Percentiles rank a stretch among this genome's conserved stretches.
These are phyloP conservation scores for Trypanosoma avium DNA, from an alignment of 208 protist species.

Conservation along the genomic window DNA sequence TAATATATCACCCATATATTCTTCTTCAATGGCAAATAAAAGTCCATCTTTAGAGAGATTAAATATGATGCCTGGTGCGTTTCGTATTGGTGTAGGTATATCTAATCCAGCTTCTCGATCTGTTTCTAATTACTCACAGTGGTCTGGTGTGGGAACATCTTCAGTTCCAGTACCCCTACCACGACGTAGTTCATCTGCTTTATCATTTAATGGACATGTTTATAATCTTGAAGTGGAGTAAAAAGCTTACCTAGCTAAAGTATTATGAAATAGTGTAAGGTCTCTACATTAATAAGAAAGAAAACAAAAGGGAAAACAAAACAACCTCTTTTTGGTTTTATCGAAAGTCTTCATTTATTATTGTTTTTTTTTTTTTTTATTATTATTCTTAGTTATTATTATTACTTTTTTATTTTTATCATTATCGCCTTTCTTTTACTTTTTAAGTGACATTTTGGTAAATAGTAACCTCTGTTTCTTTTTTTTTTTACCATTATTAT, in stretches of 20 bases:
- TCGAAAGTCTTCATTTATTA: background rate
- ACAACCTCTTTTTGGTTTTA: background rate
- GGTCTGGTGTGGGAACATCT: background rate
- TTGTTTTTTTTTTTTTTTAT: constrained; percentile 16
- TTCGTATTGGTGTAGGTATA: background rate
- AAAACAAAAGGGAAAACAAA: background rate
- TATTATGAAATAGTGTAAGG: too few relatives aligned
- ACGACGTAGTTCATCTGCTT: background rate
- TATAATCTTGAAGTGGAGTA: background rate
- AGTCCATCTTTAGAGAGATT: background rate
- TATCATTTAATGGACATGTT: background rate
- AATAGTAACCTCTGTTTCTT: too few relatives aligned
- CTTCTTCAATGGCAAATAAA: background rate
- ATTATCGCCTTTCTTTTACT: background rate
- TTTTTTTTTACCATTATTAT: too few relatives aligned
- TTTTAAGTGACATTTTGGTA: too few relatives aligned
- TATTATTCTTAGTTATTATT: constrained; percentile 24
- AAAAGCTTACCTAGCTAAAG: too few relatives aligned
- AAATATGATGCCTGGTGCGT: background rate
- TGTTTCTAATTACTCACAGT: constrained; percentile 1
- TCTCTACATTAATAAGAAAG: background rate
- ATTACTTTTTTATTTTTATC: constrained; percentile 1
- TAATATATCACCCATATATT: too few relatives aligned
- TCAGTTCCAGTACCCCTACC: background rate
- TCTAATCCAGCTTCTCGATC: background rate